A percentile compares a stretch with the other conserved stretches of the same genome.
phyloP scores from a whole-genome alignment of 2,329 filamentous ascomycete species.

The Helminthosporium solani region DNA sequence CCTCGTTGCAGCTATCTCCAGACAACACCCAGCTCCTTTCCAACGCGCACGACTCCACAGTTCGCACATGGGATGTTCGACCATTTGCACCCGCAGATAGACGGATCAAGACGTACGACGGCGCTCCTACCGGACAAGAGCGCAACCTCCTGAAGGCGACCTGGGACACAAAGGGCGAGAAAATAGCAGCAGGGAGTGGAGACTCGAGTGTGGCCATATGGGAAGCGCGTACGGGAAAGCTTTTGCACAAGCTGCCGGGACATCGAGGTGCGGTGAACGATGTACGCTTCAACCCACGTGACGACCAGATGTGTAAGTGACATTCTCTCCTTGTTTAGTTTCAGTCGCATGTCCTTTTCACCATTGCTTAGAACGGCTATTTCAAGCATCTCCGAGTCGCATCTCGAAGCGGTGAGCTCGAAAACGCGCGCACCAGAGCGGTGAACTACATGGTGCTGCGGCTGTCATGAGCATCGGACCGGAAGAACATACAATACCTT shows the following conservation, averaged over 20 bases:
- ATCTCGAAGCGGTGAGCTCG: slow-evolving; percentile 3
- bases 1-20: slow-evolving; percentile 85
- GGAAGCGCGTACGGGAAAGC: slow-evolving; percentile 83
- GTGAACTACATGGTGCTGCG: background rate
- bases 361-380: background rate
- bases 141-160: slow-evolving; percentile 88
- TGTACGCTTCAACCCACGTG: slow-evolving; percentile 81
- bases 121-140: slow-evolving; percentile 82
- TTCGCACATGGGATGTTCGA: slow-evolving; percentile 91
- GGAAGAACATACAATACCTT: background rate
- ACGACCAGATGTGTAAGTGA: slow-evolving; percentile 82
- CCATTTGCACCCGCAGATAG: slow-evolving; percentile 90
- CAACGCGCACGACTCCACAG: slow-evolving; percentile 91
- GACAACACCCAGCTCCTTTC: slow-evolving; percentile 89
- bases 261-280: slow-evolving; percentile 96
- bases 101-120: slow-evolving; percentile 84
- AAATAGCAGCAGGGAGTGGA: slow-evolving; percentile 83
- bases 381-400: background rate
- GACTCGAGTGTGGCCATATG: slow-evolving; percentile 91
- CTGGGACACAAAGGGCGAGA: slow-evolving; percentile 85
- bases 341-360: slow-evolving; percentile 4
- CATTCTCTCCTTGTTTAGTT: slow-evolving; percentile 6
- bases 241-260: slow-evolving; percentile 91
- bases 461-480: slow-evolving; percentile 1
- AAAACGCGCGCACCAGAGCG: background rate